Evolutionary conservation across 1,139 yeast genomes (phyloP).

Genomic region (Magnusiomyces fungicola): DNA sequence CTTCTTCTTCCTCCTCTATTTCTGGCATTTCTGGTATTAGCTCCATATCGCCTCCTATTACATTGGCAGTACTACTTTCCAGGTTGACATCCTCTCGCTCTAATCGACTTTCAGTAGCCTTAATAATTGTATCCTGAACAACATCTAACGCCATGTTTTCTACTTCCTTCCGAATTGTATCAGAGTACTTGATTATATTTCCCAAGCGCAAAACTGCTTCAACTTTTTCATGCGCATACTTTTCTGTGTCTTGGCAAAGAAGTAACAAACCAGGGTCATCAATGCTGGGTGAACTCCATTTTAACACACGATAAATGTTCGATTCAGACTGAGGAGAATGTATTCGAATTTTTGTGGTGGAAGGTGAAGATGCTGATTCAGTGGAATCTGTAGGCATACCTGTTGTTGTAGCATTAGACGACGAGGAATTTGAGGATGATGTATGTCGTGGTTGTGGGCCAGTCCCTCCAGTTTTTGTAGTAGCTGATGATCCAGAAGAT

Average conservation of each 20-base stretch:
- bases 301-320: constrained; percentile 50
- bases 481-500: not conserved
- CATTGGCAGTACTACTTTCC: constrained; percentile 13
- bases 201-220: constrained; percentile 70
- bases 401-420: not conserved
- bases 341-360: constrained; percentile 20
- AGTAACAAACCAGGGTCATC: constrained; percentile 59
- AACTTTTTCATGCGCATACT: constrained; percentile 55
- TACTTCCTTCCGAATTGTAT: constrained; percentile 73
- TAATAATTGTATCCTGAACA: constrained; percentile 56
- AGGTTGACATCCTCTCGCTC: not conserved
- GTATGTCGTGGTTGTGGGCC: not conserved
- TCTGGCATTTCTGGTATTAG: constrained; percentile 4
- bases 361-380: not conserved
- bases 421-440: not conserved
- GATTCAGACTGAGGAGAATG: constrained; percentile 64
- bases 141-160: constrained; percentile 62
- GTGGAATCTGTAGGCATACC: not conserved
- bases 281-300: constrained; percentile 46
- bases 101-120: constrained; percentile 36
- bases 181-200: constrained; percentile 71
- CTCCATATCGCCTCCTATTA: constrained; percentile 16
- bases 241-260: constrained; percentile 62
- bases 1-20: constrained; percentile 9
- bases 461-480: not conserved